A percentile compares a stretch with the other conserved stretches of the same genome.
These are phyloP conservation scores for Paraconiothyrium sp. DNA, from an alignment of 2,329 filamentous ascomycete species.

Conservation along the genomic window DNA sequence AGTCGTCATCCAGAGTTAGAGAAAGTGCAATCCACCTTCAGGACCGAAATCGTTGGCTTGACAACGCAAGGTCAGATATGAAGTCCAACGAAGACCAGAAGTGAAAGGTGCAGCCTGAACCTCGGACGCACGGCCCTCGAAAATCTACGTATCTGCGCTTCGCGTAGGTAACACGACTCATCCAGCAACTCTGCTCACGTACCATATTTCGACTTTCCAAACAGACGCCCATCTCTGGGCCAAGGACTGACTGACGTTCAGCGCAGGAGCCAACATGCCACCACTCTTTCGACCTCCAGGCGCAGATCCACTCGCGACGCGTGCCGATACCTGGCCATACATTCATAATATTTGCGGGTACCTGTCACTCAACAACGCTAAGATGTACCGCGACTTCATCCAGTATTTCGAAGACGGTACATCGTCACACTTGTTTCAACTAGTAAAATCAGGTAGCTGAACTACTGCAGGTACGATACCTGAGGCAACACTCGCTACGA, in stretches of 20 bases:
- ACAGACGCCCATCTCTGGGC: too few relatives aligned
- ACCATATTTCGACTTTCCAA: too few relatives aligned
- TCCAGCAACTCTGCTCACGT: too few relatives aligned
- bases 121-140: not conserved
- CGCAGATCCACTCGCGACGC: not conserved
- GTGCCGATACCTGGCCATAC: not conserved
- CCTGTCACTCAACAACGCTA: not conserved
- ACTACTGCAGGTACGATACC: not conserved
- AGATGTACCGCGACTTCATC: constrained; percentile 2
- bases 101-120: not conserved
- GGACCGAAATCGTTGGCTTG: too few relatives aligned
- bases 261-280: not conserved
- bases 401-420: constrained; percentile 11
- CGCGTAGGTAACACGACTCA: too few relatives aligned
- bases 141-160: too few relatives aligned
- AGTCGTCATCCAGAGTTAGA: too few relatives aligned
- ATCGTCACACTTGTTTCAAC: not conserved
- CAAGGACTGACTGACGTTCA: too few relatives aligned
- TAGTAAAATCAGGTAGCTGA: not conserved
- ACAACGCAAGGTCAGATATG: too few relatives aligned
- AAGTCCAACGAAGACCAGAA: too few relatives aligned
- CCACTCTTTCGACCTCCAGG: not conserved
- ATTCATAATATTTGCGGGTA: constrained; percentile 1
- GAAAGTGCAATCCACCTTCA: too few relatives aligned
- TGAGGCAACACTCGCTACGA: not conserved